phyloP scores from a whole-genome alignment of 257 asterid species.

The Haberlea rhodopensis region DNA sequence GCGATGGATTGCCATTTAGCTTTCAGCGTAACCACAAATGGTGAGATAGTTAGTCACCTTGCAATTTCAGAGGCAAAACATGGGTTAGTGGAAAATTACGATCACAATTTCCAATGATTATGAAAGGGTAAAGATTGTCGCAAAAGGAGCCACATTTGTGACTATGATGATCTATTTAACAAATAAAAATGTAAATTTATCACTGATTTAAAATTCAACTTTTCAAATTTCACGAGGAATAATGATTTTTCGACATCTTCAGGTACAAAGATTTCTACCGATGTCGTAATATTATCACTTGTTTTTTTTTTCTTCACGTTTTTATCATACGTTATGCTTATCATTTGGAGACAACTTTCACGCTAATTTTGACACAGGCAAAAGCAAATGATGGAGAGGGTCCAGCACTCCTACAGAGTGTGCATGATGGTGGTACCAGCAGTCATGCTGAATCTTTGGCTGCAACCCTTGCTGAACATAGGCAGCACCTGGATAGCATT shows the following conservation, averaged over 20 bases:
- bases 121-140: no score
- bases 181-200: no score
- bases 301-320: no score
- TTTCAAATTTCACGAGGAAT: no score
- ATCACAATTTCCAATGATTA: no score
- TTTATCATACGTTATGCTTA: slow-evolving; percentile 12
- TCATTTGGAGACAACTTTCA: slow-evolving; percentile 16
- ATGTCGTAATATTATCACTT: slow-evolving; percentile 11
- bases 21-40: neutral
- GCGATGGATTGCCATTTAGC: no score
- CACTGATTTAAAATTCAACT: no score
- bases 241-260: no score
- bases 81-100: slow-evolving; percentile 1
- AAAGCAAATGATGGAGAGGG: no score
- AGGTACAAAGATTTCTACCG: neutral
- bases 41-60: neutral
- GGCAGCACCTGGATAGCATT: no score
- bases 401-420: slow-evolving; percentile 69
- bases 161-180: no score
- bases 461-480: slow-evolving; percentile 76
- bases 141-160: no score
- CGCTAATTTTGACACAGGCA: slow-evolving; percentile 35
- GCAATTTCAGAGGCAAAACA: slow-evolving; percentile 8
- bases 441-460: slow-evolving; percentile 92
- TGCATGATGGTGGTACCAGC: slow-evolving; percentile 61